phyloP scores from a whole-genome alignment of 495 filamentous ascomycete species.

The Glarea lozoyensis region DNA sequence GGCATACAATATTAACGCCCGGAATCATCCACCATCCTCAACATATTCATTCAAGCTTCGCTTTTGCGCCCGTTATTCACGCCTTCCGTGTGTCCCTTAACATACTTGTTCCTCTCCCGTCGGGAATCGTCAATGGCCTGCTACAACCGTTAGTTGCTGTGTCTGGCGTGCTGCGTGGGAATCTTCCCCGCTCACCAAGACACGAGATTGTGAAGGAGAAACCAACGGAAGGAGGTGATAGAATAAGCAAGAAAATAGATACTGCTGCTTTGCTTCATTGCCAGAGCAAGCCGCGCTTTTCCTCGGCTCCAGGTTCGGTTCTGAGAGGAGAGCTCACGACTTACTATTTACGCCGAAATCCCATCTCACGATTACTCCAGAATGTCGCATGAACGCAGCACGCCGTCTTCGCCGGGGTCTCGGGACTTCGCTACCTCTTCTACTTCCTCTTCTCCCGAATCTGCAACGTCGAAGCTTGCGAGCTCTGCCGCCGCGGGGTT shows the following conservation, averaged over 20 bases:
- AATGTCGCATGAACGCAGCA: conserved; percentile 25
- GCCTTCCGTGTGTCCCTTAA: no score
- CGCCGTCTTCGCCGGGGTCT: conserved; percentile 15
- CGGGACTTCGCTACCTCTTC: conserved; percentile 10
- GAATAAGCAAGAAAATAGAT: no score
- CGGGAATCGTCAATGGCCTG: conserved; percentile 34
- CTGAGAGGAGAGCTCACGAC: no score
- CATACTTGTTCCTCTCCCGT: neutral
- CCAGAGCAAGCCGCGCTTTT: no score
- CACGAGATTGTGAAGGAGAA: conserved; percentile 20
- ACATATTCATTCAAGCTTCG: no score
- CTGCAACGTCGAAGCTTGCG: conserved; percentile 3
- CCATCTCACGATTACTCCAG: conserved; percentile 7
- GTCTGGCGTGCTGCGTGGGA: conserved; percentile 40
- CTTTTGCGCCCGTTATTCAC: no score
- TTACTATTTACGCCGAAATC: no score
- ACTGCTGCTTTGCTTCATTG: no score
- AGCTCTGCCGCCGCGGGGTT: conserved; percentile 10
- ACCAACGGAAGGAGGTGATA: no score
- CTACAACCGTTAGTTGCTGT: conserved; percentile 32
- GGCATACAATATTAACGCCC: no score
- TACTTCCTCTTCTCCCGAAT: conserved; percentile 8
- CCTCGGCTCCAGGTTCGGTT: no score
- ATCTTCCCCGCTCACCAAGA: conserved; percentile 44
- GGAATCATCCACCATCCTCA: no score